Evolutionary conservation across 331 rosid genomes (phyloP).

Genomic region (Arachis monticola): DNA sequence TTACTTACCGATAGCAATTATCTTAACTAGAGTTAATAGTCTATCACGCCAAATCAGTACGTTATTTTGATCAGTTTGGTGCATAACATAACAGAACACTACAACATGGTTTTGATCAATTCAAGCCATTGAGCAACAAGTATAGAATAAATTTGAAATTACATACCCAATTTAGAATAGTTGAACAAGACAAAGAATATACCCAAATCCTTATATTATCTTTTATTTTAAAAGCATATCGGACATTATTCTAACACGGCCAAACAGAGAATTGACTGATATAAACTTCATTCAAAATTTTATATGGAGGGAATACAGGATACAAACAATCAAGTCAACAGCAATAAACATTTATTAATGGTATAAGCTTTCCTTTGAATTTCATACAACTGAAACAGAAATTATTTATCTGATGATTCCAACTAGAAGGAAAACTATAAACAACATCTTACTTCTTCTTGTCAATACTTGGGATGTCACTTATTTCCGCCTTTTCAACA

Average conservation of each 20-base stretch:
- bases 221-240: conserved; percentile 1
- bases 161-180: background rate
- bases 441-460: conserved; percentile 76
- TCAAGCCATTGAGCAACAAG: background rate
- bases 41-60: conserved; percentile 10
- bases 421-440: conserved; percentile 2
- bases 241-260: background rate
- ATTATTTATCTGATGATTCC: conserved; percentile 1
- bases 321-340: background rate
- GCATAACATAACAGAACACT: background rate
- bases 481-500: conserved; percentile 85
- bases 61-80: background rate
- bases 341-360: background rate
- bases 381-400: background rate
- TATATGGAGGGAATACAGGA: background rate
- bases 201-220: background rate
- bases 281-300: background rate
- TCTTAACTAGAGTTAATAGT: background rate
- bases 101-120: background rate
- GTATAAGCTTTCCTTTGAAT: conserved; percentile 14
- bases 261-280: background rate
- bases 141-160: background rate
- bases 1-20: conserved; percentile 1
- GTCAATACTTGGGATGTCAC: conserved; percentile 80
- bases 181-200: conserved; percentile 4